Evolutionary conservation across 192 early-diverging fungal species (phyloP), one percentile per base, ranked within the genome.

Genomic region (Chytriomyces sp.): DNA sequence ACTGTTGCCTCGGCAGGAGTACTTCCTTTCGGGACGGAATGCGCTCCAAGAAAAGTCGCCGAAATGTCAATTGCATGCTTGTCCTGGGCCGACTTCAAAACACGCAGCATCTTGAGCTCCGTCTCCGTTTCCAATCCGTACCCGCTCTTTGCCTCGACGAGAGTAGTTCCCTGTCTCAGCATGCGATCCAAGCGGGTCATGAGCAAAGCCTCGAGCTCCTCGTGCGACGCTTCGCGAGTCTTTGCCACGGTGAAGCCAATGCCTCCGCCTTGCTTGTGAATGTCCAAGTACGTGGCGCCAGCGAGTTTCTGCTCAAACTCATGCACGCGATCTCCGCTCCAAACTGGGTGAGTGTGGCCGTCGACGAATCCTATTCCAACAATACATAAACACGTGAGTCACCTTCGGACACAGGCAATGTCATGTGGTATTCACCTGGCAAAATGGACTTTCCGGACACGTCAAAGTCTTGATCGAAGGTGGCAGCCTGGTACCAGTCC

Each of bases 311-410:
- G 76, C 67, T 67, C 76, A 44, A 77, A 77, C 45, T 77, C 76
- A 57, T 77, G 76, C 13, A 77, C 76, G 66, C 76, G 76, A 61
- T 77, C 76, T 6, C 76, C 76, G 57, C 50, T 59, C 66, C 66
- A 77, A n/a, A 77, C 76, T 5, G 76, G 76, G 76, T 77, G 76
- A 13, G 76, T 70, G 76, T 77, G 76, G 67, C 57, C 76, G 66
- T 77, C 76, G 45, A 61, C 50, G 49, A 77, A 62, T 26, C 76
- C 76, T 73, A 23, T 24, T 35, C 2, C 35, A 1, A 35, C 2
- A 4, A 35, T 35, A 35, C 35, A 35, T n/a, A n/a, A n/a, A 2
- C 1, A 35, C 20, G 3, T 57, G 53, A 20, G 20, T 57, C 53
- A 20, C 2, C 16, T 57, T 20, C 3, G 11, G 28, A 64, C 11